Base-by-base conservation (phyloP, 202 grass and related monocot species). In the Zoysia matrella region DNA sequence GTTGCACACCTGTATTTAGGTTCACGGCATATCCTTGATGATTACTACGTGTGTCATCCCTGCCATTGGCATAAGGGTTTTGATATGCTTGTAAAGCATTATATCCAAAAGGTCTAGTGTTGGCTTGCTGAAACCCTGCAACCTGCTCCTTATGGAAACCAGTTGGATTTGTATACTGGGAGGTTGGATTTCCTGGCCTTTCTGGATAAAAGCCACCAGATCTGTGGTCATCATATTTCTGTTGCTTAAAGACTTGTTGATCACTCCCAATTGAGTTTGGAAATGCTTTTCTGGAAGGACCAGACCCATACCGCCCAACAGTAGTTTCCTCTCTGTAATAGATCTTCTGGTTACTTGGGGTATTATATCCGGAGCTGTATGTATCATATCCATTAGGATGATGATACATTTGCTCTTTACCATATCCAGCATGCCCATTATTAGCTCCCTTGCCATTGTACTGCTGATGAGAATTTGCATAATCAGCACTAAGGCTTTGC, bases 91-190 rank as follows among this genome's bases (percentile, higher is more conserved):
- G 63, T n/a, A 62, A 58, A 82, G 71, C 47, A 87, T 80, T 72
- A 61, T 90, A 60, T 75, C 84, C 82, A 85, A 68, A 85, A 60
- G 85, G 46, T 65, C 60, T 40, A 63, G 51, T 82, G 74, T 62
- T 48, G n/a, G 46, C 71, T 86, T 84, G 88, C 67, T 82, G 86
- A 78, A 84, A 80, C 68, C 77, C 83, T 78, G 71, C 46, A 77
- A 43, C 12, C 0, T 77, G 72, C 16, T 86, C 83, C 84, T 77
- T 77, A 73, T 48, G 46, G 61, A 73, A 73, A 51, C 49, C 8
- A 61, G 53, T 76, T 63, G 30, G 82, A 84, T 80, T 85, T 61
- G 18, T 16, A 87, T 85, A 82, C 54, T 77, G 57, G 4, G 81
- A 77, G 14, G 72, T 39, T 69, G 41, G 66, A 84, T 47, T 71